Evolutionary conservation across 208 protist genomes (phyloP).

Genomic region (Herpetomonas samuelpessoai): DNA sequence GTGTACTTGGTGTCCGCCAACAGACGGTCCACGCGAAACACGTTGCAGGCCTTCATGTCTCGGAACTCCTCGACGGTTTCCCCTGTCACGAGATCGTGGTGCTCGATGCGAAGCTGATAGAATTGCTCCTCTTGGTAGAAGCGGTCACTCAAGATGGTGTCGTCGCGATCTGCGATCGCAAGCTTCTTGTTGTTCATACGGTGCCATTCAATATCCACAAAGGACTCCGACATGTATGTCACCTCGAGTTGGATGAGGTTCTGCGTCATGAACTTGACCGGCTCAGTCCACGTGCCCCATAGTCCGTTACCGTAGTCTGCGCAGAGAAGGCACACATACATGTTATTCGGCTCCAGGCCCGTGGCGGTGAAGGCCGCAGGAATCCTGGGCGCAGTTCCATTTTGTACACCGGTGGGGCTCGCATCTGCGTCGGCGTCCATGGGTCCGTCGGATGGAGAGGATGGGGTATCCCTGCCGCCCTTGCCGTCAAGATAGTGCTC

Average conservation of each 20-base stretch:
- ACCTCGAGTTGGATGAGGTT: constrained; percentile 90
- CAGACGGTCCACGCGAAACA: constrained; percentile 76
- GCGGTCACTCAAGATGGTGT: constrained; percentile 52
- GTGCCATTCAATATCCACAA: constrained; percentile 90
- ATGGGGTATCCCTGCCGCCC: constrained; percentile 1
- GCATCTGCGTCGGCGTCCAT: constrained; percentile 11
- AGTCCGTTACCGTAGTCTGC: constrained; percentile 69
- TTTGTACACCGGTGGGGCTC: no score
- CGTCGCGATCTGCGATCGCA: constrained; percentile 40
- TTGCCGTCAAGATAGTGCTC: constrained; percentile 38
- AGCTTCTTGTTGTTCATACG: constrained; percentile 81
- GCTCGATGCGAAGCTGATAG: constrained; percentile 77
- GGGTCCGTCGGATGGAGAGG: constrained; percentile 18
- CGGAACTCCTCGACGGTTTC: constrained; percentile 64
- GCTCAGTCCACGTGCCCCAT: constrained; percentile 80
- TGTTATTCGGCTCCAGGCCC: constrained; percentile 71
- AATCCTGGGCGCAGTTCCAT: constrained; percentile 6
- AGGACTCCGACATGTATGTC: constrained; percentile 83
- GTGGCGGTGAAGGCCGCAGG: constrained; percentile 61
- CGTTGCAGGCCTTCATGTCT: constrained; percentile 69
- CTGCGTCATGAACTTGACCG: constrained; percentile 90
- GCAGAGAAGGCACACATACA: constrained; percentile 84
- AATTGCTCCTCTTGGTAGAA: constrained; percentile 55
- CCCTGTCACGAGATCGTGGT: constrained; percentile 46
- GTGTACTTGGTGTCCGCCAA: constrained; percentile 88